Evolutionary conservation across 176 grass and related monocot species (phyloP).

Genomic region (Carex kokanica): DNA sequence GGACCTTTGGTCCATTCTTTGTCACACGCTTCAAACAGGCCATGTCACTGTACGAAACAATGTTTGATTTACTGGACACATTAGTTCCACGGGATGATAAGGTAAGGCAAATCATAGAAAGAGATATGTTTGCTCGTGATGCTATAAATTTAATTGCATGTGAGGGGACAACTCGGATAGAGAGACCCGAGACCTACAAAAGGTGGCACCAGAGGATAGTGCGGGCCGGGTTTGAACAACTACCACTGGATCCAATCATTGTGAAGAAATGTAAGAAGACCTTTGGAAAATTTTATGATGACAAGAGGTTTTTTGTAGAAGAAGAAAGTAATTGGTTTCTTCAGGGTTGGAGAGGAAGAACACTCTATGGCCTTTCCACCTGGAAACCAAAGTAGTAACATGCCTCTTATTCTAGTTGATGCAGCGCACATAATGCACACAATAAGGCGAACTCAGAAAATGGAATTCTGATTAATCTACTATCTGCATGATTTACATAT

Average conservation of each 20-base stretch:
- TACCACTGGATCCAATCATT: slow-evolving; percentile 26
- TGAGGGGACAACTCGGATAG: slow-evolving; percentile 33
- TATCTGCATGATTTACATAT: neutral
- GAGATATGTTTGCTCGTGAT: slow-evolving; percentile 28
- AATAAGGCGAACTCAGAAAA: neutral
- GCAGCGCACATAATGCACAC: neutral
- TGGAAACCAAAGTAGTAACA: slow-evolving; percentile 26
- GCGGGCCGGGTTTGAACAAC: slow-evolving; percentile 28
- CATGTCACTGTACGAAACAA: slow-evolving; percentile 13
- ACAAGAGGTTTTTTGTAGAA: slow-evolving; percentile 31
- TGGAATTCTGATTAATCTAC: neutral
- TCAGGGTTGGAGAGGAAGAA: slow-evolving; percentile 37
- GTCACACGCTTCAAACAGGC: slow-evolving; percentile 36
- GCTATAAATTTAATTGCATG: slow-evolving; percentile 34
- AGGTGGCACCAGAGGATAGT: slow-evolving; percentile 36
- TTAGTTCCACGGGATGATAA: slow-evolving; percentile 34
- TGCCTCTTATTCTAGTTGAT: neutral
- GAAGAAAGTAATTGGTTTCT: slow-evolving; percentile 40
- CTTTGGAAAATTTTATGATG: slow-evolving; percentile 2
- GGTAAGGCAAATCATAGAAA: slow-evolving; percentile 26
- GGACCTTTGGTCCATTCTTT: slow-evolving; percentile 35
- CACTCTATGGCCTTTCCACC: slow-evolving; percentile 22
- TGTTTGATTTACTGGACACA: slow-evolving; percentile 36
- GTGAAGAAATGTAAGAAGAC: slow-evolving; percentile 34
- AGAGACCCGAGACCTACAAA: slow-evolving; percentile 38